Base-by-base conservation (phyloP, 2,329 filamentous ascomycete genomes). In the Sphaerulina musiva region DNA sequence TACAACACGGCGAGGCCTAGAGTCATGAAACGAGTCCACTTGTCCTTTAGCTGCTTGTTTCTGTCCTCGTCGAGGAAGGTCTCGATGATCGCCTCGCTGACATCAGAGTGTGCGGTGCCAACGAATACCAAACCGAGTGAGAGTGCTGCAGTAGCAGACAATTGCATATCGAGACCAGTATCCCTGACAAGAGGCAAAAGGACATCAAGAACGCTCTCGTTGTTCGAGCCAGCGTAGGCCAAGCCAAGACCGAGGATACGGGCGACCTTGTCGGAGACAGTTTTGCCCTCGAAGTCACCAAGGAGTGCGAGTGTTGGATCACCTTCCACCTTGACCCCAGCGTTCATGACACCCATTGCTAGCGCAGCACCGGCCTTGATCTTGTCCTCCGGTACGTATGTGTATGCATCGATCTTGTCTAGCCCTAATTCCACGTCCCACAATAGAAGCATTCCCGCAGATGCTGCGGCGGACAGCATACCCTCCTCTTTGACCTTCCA, bases 401-500 rank as follows among this genome's bases (percentile, higher is more conserved):
- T 95, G 76, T 90, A 98, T 69, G 86, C 89, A 72, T 98, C 92
- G 64, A 97, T 90, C 74, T 90, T 92, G 70, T 95, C 89, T 51
- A 98, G 77, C 52, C 92, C 93, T 62, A 82, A 85, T 67, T 97
- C 92, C 20, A 95, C 85, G 67, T 98, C 92, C 88, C 93, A 95
- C 66, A 95, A 81, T 69, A 95, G 78, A 14, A 98, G 78, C 65
- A 93, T 92, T 67, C 93, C 93, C 63, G 96, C 75, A 0, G 93
- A 97, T 4, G 95, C 95, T 39, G 95, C 87, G 0, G 92, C 96
- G 1, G 93, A 97, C 73, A 95, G 80, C 90, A 95, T 95, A 60
- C 93, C 93, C 66, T 96, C 91, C 41, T 95, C 90, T 74, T 98
- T 98, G 17, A 95, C 97, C 78, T 97, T 98, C 89, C 90, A 98